phyloP scores from a whole-genome alignment of 2,329 filamentous ascomycete genomes.

The Penicillium decumbens region DNA sequence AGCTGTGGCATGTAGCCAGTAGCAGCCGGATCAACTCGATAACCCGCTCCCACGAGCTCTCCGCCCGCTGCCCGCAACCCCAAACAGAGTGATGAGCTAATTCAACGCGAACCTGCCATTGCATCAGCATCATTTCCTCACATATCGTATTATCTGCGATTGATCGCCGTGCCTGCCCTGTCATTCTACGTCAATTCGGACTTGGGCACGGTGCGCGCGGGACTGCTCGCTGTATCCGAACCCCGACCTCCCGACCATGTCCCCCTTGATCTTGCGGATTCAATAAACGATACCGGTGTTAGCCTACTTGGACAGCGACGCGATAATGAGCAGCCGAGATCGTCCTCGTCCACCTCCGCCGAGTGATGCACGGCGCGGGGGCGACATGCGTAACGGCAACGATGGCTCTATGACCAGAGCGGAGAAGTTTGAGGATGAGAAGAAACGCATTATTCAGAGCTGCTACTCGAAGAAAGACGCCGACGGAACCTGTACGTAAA shows the following conservation, averaged over 20 bases:
- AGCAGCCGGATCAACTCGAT: slow-evolving; percentile 19
- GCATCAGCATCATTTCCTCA: slow-evolving; percentile 4
- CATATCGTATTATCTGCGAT: slow-evolving; percentile 1
- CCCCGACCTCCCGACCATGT: slow-evolving; percentile 28
- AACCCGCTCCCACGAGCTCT: slow-evolving; percentile 25
- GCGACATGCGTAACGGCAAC: slow-evolving; percentile 34
- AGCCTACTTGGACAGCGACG: slow-evolving; percentile 12
- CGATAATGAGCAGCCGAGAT: slow-evolving; percentile 38
- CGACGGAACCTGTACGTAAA: slow-evolving; percentile 71
- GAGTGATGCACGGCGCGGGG: slow-evolving; percentile 29
- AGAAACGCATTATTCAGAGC: slow-evolving; percentile 86
- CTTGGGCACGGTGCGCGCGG: slow-evolving; percentile 6
- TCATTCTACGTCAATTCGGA: slow-evolving; percentile 1
- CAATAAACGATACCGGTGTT: slow-evolving; percentile 25
- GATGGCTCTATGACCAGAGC: slow-evolving; percentile 50
- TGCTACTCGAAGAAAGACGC: slow-evolving; percentile 88
- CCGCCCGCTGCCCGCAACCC: slow-evolving; percentile 30
- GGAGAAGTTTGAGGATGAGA: slow-evolving; percentile 94
- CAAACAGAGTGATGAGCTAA: slow-evolving; percentile 30
- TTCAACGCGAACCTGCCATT: slow-evolving; percentile 16
- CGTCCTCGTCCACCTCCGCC: slow-evolving; percentile 33
- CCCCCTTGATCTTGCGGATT: slow-evolving; percentile 27
- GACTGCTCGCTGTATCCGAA: slow-evolving; percentile 11
- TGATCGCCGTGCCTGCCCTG: neutral
- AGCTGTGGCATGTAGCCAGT: neutral